phyloP scores from a whole-genome alignment of 331 rosid genomes.

The Stylosanthes scabra region DNA sequence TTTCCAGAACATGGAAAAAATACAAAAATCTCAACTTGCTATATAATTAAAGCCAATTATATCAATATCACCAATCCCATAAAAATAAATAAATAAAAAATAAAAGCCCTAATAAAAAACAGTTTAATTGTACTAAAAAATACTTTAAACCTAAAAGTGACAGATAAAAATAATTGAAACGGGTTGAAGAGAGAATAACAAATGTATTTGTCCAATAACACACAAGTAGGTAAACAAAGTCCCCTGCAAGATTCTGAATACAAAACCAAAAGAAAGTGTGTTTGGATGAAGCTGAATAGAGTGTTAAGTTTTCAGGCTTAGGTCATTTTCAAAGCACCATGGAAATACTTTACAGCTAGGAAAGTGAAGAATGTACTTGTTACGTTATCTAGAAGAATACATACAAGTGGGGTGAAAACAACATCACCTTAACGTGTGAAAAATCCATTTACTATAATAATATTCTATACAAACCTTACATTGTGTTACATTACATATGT shows the following conservation, averaged over 20 bases:
- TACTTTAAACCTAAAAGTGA: no score
- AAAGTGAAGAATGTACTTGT: conserved; percentile 42
- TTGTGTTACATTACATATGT: background rate
- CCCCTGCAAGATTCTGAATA: conserved; percentile 32
- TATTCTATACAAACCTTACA: conserved; percentile 27
- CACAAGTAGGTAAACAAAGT: conserved; percentile 32
- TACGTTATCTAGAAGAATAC: background rate
- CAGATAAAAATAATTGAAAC: no score
- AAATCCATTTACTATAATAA: conserved; percentile 23
- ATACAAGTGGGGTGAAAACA: conserved; percentile 48
- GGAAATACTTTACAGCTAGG: conserved; percentile 44
- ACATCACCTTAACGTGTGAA: conserved; percentile 25
- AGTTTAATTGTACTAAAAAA: background rate
- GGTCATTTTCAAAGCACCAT: conserved; percentile 44
- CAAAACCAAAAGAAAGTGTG: conserved; percentile 16
- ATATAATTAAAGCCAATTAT: background rate
- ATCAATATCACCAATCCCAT: background rate
- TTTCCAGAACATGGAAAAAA: conserved; percentile 30
- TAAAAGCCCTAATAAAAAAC: background rate
- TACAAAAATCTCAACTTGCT: conserved; percentile 5
- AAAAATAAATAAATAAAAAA: background rate
- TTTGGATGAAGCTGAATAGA: conserved; percentile 35
- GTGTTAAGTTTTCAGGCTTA: conserved; percentile 42
- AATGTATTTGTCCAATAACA: background rate
- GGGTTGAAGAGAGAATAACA: background rate